Evolutionary conservation across 148 eudicot species (phyloP), one percentile per base, ranked within the genome.

Genomic region (Salicornia ramosissima): DNA sequence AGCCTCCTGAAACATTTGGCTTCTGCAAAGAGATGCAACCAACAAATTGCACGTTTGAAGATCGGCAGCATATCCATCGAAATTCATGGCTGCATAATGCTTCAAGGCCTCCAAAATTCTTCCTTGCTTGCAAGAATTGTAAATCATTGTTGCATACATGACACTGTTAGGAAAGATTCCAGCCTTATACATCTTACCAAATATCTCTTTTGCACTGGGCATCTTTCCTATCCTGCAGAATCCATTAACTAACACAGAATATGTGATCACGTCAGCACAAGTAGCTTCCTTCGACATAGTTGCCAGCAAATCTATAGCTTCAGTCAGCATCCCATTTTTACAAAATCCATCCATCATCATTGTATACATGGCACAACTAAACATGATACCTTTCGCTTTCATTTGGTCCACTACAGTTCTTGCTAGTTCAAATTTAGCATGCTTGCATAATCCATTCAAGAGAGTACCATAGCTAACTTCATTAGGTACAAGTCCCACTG

Each of bases 241-340:
- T 74, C 97, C 94, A 83, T 86, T 83, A 28, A 92, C 77, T 73
- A 92, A 82, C 69, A 76, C 88, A 9, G 96, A 86, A 81, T 86
- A 92, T 52, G 97, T 85, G 45, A 92, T 65, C 26, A 84, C 71
- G 74, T 92, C 96, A 39, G 91, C 85, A 68, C 50, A 45, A 49
- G 82, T 69, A 56, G 83, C 79, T 71, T 80, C 82, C 77, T 82
- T 68, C 58, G 71, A 69, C 93, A 92, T 87, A 70, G 74, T 46
- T 28, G 75, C 77, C 51, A 84, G 78, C 75, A 89, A 74, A 64
- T 81, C 75, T 71, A 78, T 53, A 75, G 86, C 84, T 74, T 87
- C 96, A 26, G 16, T 30, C 43, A 82, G 82, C 79, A 77, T 82
- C 25, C 91, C 85, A 42, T 47, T 69, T 73, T 81, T 85, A 75